These are phyloP conservation scores for Brassica nigra DNA, from an alignment of 345 rosid species.

Conservation along the genomic window DNA sequence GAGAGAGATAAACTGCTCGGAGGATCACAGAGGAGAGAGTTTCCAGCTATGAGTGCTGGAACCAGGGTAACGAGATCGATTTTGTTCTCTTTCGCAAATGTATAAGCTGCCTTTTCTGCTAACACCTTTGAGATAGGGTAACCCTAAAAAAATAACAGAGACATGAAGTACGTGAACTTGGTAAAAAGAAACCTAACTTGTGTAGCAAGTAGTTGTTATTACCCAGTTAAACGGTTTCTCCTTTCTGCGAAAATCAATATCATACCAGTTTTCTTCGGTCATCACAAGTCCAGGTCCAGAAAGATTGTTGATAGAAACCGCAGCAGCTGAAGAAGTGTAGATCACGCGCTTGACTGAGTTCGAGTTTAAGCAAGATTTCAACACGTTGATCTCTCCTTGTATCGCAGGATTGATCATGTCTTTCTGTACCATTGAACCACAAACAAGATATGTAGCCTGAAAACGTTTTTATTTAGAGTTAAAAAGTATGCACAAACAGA, in stretches of 20 bases:
- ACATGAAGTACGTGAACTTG: not conserved
- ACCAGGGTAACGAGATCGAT: slow-evolving; percentile 73
- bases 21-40: slow-evolving; percentile 61
- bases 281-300: slow-evolving; percentile 62
- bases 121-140: slow-evolving; percentile 69
- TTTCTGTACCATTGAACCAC: slow-evolving; percentile 45
- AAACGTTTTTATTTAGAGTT: not conserved
- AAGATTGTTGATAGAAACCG: slow-evolving; percentile 63
- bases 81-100: slow-evolving; percentile 64
- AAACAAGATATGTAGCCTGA: not conserved
- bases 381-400: slow-evolving; percentile 75
- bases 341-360: slow-evolving; percentile 72
- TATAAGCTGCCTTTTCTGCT: slow-evolving; percentile 79
- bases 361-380: slow-evolving; percentile 65
- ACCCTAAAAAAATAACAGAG: slow-evolving; percentile 56
- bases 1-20: slow-evolving; percentile 65
- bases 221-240: slow-evolving; percentile 91
- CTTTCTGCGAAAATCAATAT: slow-evolving; percentile 60
- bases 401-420: slow-evolving; percentile 90
- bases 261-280: slow-evolving; percentile 77
- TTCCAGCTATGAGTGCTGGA: slow-evolving; percentile 70
- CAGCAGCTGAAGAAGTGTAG: slow-evolving; percentile 87
- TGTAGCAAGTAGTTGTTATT: slow-evolving; percentile 21
- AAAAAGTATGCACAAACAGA: slow-evolving; percentile 4
- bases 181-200: slow-evolving; percentile 3